phyloP scores from a whole-genome alignment of 179 eudicot genomes.

The Carnegiea gigantea region DNA sequence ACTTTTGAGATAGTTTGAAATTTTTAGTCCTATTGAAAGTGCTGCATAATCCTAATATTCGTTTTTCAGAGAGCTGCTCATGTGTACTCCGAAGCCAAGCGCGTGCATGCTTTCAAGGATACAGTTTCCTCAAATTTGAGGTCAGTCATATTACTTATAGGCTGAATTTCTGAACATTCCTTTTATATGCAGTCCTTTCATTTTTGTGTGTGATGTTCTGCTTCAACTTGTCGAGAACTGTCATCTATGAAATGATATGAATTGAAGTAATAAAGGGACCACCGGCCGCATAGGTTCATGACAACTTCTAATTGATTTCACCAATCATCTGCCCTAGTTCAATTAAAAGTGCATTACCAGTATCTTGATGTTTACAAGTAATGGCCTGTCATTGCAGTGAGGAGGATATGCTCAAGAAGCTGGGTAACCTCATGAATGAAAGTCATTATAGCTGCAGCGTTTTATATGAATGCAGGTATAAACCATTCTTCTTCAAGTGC shows the following conservation, averaged over 20 bases:
- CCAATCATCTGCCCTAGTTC: background rate
- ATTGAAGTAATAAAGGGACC: background rate
- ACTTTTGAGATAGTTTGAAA: background rate
- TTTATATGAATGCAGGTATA: constrained; percentile 94
- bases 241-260: background rate
- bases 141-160: constrained; percentile 27
- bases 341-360: background rate
- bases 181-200: background rate
- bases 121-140: constrained; percentile 75
- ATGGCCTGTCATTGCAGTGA: constrained; percentile 56
- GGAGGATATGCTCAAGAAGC: constrained; percentile 83
- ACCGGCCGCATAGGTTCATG: background rate
- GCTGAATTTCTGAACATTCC: too few relatives aligned
- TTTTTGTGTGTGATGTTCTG: background rate
- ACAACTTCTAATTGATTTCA: background rate
- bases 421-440: constrained; percentile 95
- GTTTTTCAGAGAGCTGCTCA: constrained; percentile 85
- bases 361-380: constrained; percentile 15
- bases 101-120: constrained; percentile 94
- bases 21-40: background rate
- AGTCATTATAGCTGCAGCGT: constrained; percentile 98
- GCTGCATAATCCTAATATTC: background rate
- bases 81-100: constrained; percentile 93
- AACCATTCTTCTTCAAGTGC: background rate
- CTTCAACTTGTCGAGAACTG: constrained; percentile 2